Conservation (phyloP, 2,329 filamentous ascomycete species). For the Pseudodiploospora longispora region DNA sequence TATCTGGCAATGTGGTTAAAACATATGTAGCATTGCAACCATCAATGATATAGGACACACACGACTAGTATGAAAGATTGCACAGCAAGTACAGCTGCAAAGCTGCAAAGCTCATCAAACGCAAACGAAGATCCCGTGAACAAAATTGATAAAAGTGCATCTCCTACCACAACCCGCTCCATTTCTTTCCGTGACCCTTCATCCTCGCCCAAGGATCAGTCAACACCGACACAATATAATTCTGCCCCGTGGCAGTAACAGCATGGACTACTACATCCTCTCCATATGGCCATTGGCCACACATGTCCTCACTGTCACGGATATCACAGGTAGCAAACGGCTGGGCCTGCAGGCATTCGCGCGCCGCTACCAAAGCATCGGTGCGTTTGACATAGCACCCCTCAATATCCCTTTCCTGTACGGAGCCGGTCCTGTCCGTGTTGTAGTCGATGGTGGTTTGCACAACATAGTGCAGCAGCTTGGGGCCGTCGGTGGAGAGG, state of each 20-base stretch:
- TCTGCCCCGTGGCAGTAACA: constrained; percentile 33
- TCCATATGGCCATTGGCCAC: constrained; percentile 34
- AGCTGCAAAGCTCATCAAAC: not conserved
- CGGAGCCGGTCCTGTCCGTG: constrained; percentile 24
- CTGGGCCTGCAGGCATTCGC: constrained; percentile 19
- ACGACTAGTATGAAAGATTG: too few relatives aligned
- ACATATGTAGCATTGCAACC: too few relatives aligned
- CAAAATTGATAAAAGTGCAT: not conserved
- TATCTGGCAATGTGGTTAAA: too few relatives aligned
- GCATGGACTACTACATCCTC: constrained; percentile 36
- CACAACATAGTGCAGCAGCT: constrained; percentile 31
- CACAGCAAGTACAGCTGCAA: too few relatives aligned
- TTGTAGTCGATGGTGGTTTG: constrained; percentile 35
- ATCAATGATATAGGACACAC: too few relatives aligned
- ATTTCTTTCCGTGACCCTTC: not conserved
- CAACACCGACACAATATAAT: constrained; percentile 29
- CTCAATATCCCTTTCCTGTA: constrained; percentile 29
- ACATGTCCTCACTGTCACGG: constrained; percentile 16
- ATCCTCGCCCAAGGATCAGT: constrained; percentile 14
- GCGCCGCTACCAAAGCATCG: constrained; percentile 27
- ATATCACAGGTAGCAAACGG: constrained; percentile 28
- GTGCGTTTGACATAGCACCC: constrained; percentile 26
- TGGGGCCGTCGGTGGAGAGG: constrained; percentile 15
- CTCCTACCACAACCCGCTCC: too few relatives aligned
- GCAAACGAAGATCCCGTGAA: not conserved